Base-by-base conservation (phyloP, 257 asterid species). In the Hygrophila difformis region DNA sequence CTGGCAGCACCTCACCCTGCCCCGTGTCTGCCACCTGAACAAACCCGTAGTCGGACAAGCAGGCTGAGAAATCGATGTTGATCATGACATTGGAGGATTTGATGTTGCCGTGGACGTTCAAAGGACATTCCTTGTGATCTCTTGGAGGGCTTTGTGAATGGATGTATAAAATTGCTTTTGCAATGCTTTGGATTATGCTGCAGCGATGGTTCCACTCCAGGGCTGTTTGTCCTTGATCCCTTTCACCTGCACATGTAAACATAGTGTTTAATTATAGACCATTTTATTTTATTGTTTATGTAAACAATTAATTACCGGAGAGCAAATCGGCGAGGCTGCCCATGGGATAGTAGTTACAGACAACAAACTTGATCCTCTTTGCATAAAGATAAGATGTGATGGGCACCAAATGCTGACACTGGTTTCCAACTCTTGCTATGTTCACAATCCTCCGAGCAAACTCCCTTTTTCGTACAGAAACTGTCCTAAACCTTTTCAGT, bases 261-360 rank as follows among this genome's bases (percentile, higher is more conserved):
- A 36, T 2, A 2, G 14, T n/a, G n/a, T n/a, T 1, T 28, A 28
- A 28, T 1, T 28, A 1, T 28, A 28, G 10, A 5, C 34, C 6
- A 0, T 28, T 28, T 28, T 5, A 28, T 28, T 28, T 28, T 28
- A 11, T 1, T 28, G 2, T 28, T 28, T 29, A 29, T 29, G 11
- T 2, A 29, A 29, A 5, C 11, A 29, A 8, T 29, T 29, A 8
- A 29, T 18, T 61, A 76, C 82, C 78, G 18, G 62, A 38, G 51
- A 77, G 86, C 56, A 77, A 51, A 63, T 73, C 77, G 56, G 75
- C 79, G 26, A 77, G 82, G 33, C 72, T 64, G 35, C 86, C 86
- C 86, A 77, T 77, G 39, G 86, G 82, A 57, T 77, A 73, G 41
- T 77, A 73, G 40, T 67, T 64, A 59, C 61, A 64, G 2, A 73